Percentiles rank a stretch among this genome's conserved stretches.
Conservation (phyloP, 1,284 basidiomycete genomes). For the Thecaphora thlaspeos region DNA sequence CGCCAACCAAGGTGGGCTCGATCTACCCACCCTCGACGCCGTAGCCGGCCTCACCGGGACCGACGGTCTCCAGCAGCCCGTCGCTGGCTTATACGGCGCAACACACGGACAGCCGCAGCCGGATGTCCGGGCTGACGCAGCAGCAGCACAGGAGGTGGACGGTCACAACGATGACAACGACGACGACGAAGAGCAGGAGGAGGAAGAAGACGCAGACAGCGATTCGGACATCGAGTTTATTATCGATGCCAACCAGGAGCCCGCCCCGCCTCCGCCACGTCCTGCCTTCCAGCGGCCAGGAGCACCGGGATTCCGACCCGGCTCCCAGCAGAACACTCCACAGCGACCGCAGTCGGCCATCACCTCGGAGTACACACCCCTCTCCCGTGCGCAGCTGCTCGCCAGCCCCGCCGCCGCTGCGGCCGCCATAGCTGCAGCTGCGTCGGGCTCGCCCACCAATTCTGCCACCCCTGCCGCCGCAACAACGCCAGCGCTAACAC, state of each 20-base stretch:
- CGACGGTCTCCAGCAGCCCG: too few species aligned
- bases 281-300: slow-evolving; percentile 28
- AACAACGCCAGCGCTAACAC: not conserved
- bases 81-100: not conserved
- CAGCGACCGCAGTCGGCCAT: slow-evolving; percentile 63
- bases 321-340: slow-evolving; percentile 21
- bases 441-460: slow-evolving; percentile 3
- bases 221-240: slow-evolving; percentile 59
- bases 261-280: slow-evolving; percentile 29
- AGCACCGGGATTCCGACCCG: slow-evolving; percentile 8
- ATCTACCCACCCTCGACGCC: too few species aligned
- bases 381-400: slow-evolving; percentile 66
- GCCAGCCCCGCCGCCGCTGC: slow-evolving; percentile 21
- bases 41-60: too few species aligned
- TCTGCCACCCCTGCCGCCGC: slow-evolving; percentile 8
- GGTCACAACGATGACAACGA: too few species aligned
- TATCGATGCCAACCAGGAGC: slow-evolving; percentile 50
- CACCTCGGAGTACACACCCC: slow-evolving; percentile 85
- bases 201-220: slow-evolving; percentile 56
- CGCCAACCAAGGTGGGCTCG: too few species aligned
- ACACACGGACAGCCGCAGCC: too few species aligned
- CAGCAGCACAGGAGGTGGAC: too few species aligned
- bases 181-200: slow-evolving; percentile 54
- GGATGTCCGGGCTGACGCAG: too few species aligned
- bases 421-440: slow-evolving; percentile 9